Evolutionary conservation across 306 rosid species (phyloP).

Genomic region (Mimosa pudica): DNA sequence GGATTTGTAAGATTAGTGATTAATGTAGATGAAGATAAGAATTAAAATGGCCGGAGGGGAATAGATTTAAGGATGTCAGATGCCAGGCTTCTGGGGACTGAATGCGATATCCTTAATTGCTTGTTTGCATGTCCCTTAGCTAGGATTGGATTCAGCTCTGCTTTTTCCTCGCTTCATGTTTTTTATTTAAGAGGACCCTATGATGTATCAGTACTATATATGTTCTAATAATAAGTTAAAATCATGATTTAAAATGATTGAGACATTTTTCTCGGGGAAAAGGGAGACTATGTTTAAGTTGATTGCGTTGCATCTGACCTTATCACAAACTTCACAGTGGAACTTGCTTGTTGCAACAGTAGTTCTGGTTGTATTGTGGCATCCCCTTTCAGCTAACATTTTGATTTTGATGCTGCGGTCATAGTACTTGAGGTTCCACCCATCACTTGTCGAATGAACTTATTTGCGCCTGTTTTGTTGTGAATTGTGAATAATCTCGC

Average conservation of each 20-base stretch:
- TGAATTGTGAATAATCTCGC: neutral
- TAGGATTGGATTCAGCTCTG: neutral
- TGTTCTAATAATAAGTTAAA: neutral
- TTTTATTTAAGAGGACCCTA: conserved; percentile 27
- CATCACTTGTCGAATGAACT: neutral
- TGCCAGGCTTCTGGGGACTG: neutral
- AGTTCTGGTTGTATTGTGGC: neutral
- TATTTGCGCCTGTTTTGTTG: neutral
- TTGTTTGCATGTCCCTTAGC: neutral
- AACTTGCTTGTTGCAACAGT: neutral
- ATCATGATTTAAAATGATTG: neutral
- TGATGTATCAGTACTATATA: conserved; percentile 7
- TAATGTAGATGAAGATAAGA: neutral
- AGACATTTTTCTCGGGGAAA: neutral
- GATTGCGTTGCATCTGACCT: neutral
- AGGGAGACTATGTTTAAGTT: neutral
- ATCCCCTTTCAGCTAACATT: neutral
- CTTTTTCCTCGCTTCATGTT: conserved; percentile 24
- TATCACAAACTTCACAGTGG: neutral
- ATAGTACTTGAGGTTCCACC: neutral
- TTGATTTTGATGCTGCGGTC: conserved; percentile 7
- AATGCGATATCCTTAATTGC: neutral
- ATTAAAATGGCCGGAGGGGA: neutral
- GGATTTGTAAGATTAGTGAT: conserved; percentile 7
- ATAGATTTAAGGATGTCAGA: neutral